These are phyloP conservation scores for Albugo candida DNA, from an alignment of 352 stramenopile genomes.

Conservation along the genomic window DNA sequence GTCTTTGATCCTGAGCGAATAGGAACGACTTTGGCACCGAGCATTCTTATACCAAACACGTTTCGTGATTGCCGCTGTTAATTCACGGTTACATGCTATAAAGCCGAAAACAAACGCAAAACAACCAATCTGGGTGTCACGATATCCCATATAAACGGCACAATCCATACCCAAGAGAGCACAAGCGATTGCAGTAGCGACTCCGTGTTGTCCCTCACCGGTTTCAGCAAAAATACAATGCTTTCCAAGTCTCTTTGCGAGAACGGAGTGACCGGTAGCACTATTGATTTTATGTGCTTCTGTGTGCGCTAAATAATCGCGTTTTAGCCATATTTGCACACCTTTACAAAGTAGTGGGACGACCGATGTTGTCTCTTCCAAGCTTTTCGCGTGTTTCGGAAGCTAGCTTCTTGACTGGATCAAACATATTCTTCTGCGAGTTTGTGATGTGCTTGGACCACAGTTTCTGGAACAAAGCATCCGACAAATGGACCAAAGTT, in stretches of 20 bases:
- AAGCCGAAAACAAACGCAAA: too few relatives aligned
- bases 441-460: conserved; percentile 92
- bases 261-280: conserved; percentile 89
- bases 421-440: conserved; percentile 87
- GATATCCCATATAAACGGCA: conserved; percentile 97
- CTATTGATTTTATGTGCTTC: conserved; percentile 97
- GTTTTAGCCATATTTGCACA: conserved; percentile 96
- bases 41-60: conserved; percentile 86
- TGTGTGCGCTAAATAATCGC: conserved; percentile 95
- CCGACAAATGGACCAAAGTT: conserved; percentile 91
- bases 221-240: conserved; percentile 97
- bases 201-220: conserved; percentile 93
- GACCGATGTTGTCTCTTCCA: conserved; percentile 83
- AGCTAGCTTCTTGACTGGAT: conserved; percentile 87
- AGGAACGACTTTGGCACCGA: conserved; percentile 90
- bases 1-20: conserved; percentile 92
- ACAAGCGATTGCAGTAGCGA: conserved; percentile 94
- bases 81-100: neutral
- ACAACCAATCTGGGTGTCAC: too few relatives aligned
- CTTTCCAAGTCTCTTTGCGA: conserved; percentile 93
- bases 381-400: conserved; percentile 91
- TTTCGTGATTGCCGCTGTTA: conserved; percentile 86
- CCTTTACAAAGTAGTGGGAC: conserved; percentile 83
- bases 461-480: conserved; percentile 94
- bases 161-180: conserved; percentile 91